Base-by-base conservation (phyloP, 805 yeast genomes). In the Candida succiphila region DNA sequence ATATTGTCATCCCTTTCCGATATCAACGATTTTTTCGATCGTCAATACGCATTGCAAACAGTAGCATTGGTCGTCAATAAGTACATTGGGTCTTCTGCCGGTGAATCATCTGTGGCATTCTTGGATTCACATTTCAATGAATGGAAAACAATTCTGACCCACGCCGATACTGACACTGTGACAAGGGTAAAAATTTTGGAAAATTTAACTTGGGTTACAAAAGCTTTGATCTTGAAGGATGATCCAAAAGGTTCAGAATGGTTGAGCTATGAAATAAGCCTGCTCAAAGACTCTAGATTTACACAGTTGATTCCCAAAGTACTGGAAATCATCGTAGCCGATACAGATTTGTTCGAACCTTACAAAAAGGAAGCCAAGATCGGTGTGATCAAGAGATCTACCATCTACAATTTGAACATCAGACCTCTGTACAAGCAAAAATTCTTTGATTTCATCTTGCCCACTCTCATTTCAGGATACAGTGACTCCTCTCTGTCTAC, bases 351-450 rank as follows among this genome's bases (percentile, higher is more conserved):
- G 5, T 72, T 81, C 35, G 58, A 65, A 30, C 75, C 60, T 6
- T 66, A 66, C 19, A 60, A 60, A 26, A 46, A 39, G 32, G 13
- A 10, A 10, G 8, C 21, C 4, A 22, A 23, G 10, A 30, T 23
- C 20, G 52, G 52, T n/a, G 30, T 45, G 6, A 32, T 46, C 29
- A 44, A 45, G 5, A 51, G 48, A 29, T 36, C 42, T 4, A 36
- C 35, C n/a, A 69, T 68, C 1, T 52, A 52, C 40, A 75, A 75
- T 40, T 65, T 81, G 35, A 73, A 77, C 38, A 69, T 80, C 15
- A 70, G 82, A 37, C 54, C 71, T 29, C 63, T 92, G 17, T 85
- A 81, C 65, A 86, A 86, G 50, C 98, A 92, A 49, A 77, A 77
- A 41, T 65, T 84, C 18, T 85, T 86, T 50, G 72, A 74, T 38